Conservation (phyloP, 1,284 basidiomycete species). For the Ganoderma boninense region DNA sequence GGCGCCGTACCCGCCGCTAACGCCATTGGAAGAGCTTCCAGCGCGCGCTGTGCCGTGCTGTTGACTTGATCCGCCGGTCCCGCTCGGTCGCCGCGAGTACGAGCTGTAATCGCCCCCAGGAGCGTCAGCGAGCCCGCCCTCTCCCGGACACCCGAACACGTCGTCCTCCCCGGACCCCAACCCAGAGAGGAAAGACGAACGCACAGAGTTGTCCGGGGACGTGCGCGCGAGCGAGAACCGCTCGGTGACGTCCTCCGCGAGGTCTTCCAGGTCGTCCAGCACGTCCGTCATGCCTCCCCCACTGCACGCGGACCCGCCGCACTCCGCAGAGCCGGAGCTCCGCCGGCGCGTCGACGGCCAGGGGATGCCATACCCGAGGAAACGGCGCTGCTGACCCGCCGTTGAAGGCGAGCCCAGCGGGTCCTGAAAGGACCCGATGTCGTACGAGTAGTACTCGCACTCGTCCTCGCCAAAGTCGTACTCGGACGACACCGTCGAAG, state of each 20-base stretch:
- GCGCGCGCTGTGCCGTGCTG: conserved; percentile 14
- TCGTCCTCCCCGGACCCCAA: conserved; percentile 11
- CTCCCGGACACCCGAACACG: conserved; percentile 20
- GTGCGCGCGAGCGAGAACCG: conserved; percentile 23
- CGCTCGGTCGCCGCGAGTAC: conserved; percentile 24
- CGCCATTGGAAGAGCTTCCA: conserved; percentile 24
- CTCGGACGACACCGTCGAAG: conserved; percentile 31
- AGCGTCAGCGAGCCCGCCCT: conserved; percentile 22
- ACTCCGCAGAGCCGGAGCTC: conserved; percentile 26
- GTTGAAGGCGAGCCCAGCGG: conserved; percentile 22
- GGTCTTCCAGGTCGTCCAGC: conserved; percentile 30
- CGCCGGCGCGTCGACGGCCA: conserved; percentile 34
- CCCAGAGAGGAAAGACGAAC: conserved; percentile 14
- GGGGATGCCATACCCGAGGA: conserved; percentile 35
- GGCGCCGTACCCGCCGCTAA: conserved; percentile 20
- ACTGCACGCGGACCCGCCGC: conserved; percentile 21
- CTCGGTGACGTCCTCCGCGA: conserved; percentile 31
- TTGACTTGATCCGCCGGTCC: conserved; percentile 30
- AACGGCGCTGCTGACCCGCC: conserved; percentile 15
- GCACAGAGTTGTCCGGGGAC: conserved; percentile 14
- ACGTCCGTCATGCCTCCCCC: conserved; percentile 27
- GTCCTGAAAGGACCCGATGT: conserved; percentile 29
- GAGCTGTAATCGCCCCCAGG: conserved; percentile 25
- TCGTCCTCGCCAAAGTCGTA: conserved; percentile 35
- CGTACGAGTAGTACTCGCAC: conserved; percentile 27